Conservation (phyloP, 164 flowering plant genomes). For the Vitis vinifera region DNA sequence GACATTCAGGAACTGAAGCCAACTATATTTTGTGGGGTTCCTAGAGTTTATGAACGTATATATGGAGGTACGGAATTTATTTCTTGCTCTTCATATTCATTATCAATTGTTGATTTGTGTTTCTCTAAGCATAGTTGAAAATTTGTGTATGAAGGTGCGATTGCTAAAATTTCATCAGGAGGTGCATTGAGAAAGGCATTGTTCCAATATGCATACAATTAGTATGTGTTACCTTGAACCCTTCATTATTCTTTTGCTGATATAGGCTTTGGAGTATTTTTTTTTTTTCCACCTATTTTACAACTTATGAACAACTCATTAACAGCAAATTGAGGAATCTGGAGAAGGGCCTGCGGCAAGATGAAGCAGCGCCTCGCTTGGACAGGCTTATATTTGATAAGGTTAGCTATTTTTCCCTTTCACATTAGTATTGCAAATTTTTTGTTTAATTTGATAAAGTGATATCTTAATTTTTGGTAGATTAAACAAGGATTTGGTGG, state of each 20-base stretch:
- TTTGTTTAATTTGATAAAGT: not conserved
- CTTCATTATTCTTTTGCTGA: not conserved
- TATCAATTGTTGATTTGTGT: not conserved
- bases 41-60: constrained; percentile 91
- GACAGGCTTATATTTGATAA: constrained; percentile 84
- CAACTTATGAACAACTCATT: constrained; percentile 6
- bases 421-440: not conserved
- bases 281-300: not conserved
- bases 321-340: constrained; percentile 80
- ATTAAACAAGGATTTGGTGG: constrained; percentile 81
- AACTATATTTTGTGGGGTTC: constrained; percentile 86
- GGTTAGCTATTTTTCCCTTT: constrained; percentile 34
- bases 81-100: not conserved
- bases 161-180: constrained; percentile 65
- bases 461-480: constrained; percentile 28
- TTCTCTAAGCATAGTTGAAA: constrained; percentile 3
- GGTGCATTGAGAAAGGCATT: constrained; percentile 62
- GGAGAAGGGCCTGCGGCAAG: constrained; percentile 72
- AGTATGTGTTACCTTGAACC: constrained; percentile 47
- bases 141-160: constrained; percentile 52
- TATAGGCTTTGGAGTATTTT: not conserved
- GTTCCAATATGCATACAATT: constrained; percentile 78
- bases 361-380: constrained; percentile 80
- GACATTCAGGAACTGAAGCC: constrained; percentile 85
- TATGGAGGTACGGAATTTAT: constrained; percentile 53